phyloP scores from a whole-genome alignment of 2,329 filamentous ascomycete species.

The Trichophyton verrucosum region DNA sequence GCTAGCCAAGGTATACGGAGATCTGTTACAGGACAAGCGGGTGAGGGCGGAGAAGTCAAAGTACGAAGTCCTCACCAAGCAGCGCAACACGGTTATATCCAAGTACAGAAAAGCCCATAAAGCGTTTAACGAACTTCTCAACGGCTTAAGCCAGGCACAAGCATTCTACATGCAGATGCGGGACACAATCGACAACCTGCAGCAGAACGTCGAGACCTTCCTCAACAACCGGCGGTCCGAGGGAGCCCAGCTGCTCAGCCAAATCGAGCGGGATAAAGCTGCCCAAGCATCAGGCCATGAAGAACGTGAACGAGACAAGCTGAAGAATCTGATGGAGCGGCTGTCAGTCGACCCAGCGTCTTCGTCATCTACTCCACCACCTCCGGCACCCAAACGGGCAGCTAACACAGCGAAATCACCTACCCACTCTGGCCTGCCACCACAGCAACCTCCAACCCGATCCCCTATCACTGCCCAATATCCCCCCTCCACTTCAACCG shows the following conservation, averaged over 20 bases:
- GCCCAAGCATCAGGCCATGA: slow-evolving; percentile 48
- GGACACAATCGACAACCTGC: slow-evolving; percentile 78
- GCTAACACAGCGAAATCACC: slow-evolving; percentile 13
- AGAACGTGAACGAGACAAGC: slow-evolving; percentile 71
- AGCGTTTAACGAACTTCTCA: slow-evolving; percentile 78
- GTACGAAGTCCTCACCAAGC: slow-evolving; percentile 77
- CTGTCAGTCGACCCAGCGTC: slow-evolving; percentile 63
- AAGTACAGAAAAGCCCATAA: slow-evolving; percentile 87
- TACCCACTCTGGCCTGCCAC: not conserved
- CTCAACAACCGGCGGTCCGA: slow-evolving; percentile 89
- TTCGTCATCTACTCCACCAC: slow-evolving; percentile 27
- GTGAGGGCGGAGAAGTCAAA: slow-evolving; percentile 90
- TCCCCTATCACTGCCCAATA: not conserved
- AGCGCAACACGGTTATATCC: slow-evolving; percentile 65
- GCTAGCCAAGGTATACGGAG: slow-evolving; percentile 73
- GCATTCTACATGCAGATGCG: slow-evolving; percentile 94
- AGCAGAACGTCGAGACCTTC: slow-evolving; percentile 94
- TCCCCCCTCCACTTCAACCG: not conserved
- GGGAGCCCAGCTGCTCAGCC: slow-evolving; percentile 74
- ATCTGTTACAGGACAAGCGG: slow-evolving; percentile 81
- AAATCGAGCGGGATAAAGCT: slow-evolving; percentile 70
- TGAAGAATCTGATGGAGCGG: slow-evolving; percentile 84
- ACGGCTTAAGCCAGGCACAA: slow-evolving; percentile 76
- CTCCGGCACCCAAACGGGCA: slow-evolving; percentile 33
- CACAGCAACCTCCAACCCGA: not conserved